A percentile compares a stretch with the other conserved stretches of the same genome.
Evolutionary conservation across 768 basidiomycete genomes (phyloP).

Genomic region (Tephrocybe sp.): DNA sequence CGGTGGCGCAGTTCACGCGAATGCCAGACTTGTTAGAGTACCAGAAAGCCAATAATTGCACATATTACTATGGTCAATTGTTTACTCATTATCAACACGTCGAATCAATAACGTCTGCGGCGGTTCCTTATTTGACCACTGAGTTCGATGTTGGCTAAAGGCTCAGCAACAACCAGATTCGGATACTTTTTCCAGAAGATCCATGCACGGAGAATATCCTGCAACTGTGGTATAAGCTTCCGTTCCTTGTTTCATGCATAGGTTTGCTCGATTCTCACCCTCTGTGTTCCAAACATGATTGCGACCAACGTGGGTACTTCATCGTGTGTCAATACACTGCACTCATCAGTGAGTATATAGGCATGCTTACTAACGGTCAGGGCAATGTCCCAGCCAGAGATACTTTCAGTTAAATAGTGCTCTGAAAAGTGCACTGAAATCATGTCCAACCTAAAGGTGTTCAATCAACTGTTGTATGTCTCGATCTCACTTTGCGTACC

Average conservation of each 20-base stretch:
- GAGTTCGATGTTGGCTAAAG: too few relatives aligned
- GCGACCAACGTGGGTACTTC: slow-evolving; percentile 20
- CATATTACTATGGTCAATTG: too few relatives aligned
- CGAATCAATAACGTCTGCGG: too few relatives aligned
- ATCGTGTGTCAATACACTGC: too few relatives aligned
- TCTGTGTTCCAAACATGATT: slow-evolving; percentile 21
- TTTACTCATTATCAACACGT: too few relatives aligned
- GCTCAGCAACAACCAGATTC: too few relatives aligned
- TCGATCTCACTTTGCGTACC: neutral
- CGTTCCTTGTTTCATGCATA: neutral
- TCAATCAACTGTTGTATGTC: neutral
- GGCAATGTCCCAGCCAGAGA: slow-evolving; percentile 11
- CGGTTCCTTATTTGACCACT: too few relatives aligned
- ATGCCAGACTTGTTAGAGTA: too few relatives aligned
- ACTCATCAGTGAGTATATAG: too few relatives aligned
- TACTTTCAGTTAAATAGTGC: neutral
- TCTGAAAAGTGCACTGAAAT: neutral
- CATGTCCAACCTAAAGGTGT: slow-evolving; percentile 2
- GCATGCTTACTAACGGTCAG: slow-evolving; percentile 14
- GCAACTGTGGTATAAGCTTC: neutral
- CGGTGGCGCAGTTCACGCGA: too few relatives aligned
- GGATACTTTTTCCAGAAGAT: slow-evolving; percentile 17
- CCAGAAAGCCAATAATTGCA: too few relatives aligned
- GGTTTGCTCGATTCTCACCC: slow-evolving; percentile 9
- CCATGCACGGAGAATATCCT: slow-evolving; percentile 13